Conservation (phyloP, 257 asterid species). For the Fraxinus cuspidata region DNA sequence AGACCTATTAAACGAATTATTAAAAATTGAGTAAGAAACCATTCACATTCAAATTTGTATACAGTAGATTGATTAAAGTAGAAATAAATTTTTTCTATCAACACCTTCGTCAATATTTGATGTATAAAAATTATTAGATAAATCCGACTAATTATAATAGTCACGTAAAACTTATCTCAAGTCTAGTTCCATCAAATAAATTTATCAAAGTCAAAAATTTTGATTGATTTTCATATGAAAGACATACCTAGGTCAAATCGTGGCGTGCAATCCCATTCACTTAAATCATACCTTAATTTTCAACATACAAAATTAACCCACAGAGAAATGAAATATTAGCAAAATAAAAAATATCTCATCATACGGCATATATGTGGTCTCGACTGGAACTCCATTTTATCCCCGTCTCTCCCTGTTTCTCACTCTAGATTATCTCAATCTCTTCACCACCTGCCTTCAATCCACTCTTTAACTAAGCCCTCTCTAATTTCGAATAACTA, state of each 20-base stretch:
- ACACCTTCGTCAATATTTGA: too few species aligned
- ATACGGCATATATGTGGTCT: slow-evolving; percentile 50
- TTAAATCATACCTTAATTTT: neutral
- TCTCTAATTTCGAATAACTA: slow-evolving; percentile 1
- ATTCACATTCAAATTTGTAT: too few species aligned
- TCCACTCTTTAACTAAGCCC: slow-evolving; percentile 12
- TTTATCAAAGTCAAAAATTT: neutral
- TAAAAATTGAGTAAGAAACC: too few species aligned
- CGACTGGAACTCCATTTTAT: slow-evolving; percentile 52
- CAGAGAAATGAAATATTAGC: neutral
- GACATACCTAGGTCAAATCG: neutral
- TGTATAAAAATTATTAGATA: too few species aligned
- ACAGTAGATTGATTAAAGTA: too few species aligned
- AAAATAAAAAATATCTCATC: slow-evolving; percentile 37
- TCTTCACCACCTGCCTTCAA: slow-evolving; percentile 5
- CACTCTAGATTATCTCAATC: slow-evolving; percentile 35
- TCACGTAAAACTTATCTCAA: too few species aligned
- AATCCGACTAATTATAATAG: too few species aligned
- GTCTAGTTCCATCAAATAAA: neutral
- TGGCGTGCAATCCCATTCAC: neutral
- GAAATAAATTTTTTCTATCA: too few species aligned
- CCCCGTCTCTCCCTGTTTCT: slow-evolving; percentile 16
- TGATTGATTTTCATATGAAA: neutral
- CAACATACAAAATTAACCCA: neutral
- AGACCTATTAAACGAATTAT: too few species aligned